Evolutionary conservation across 2,329 filamentous ascomycete species (phyloP), one percentile per base, ranked within the genome.

Genomic region (Aspergillus latus): DNA sequence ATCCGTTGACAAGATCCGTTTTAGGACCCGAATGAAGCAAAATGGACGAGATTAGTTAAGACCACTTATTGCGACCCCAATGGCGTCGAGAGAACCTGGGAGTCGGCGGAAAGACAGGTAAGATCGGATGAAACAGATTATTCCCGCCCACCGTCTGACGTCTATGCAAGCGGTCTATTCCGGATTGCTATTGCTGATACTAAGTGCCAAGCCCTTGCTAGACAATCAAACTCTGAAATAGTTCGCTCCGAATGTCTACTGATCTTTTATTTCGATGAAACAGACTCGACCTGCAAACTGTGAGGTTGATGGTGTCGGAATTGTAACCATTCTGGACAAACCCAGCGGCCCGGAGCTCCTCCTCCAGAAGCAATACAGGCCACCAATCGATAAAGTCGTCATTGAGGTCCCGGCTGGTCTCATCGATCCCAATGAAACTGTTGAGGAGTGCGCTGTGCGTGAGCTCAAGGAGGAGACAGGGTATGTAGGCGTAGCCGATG

Each of bases 391-490:
- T 55, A 82, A 80, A 26, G 73, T 83, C 36, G 81, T 80, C 49
- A 82, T 86, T 49, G 84, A 87, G 65, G 79, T 85, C 4, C 84
- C 84, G 0, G 83, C 83, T 0, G 84, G 84, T 0, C 72, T 86
- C 26, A 80, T 86, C 32, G 84, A 86, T 64, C 78, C 76, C 42
- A 78, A 78, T 11, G 84, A 86, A 66, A 78, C 78, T 1, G 79
- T 82, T 2, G 78, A 80, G 63, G 76, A 82, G 46, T 82, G 82
- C 46, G 81, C 81, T 10, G 71, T 85, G 9, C 74, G 84, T 15
- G 84, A 86, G 69, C 71, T 86, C 42, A 82, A 78, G 60, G 84
- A 87, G 69, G 84, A 86, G 68, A 86, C 84, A 1, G 84, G 84
- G 16, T 86, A 85, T 65, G 78, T 85, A 62, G 86, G 78, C 3